Percentiles rank a stretch among this genome's conserved stretches.
phyloP scores from a whole-genome alignment of 371 early-diverging fungal species.

The Haplosporangium sp. region DNA sequence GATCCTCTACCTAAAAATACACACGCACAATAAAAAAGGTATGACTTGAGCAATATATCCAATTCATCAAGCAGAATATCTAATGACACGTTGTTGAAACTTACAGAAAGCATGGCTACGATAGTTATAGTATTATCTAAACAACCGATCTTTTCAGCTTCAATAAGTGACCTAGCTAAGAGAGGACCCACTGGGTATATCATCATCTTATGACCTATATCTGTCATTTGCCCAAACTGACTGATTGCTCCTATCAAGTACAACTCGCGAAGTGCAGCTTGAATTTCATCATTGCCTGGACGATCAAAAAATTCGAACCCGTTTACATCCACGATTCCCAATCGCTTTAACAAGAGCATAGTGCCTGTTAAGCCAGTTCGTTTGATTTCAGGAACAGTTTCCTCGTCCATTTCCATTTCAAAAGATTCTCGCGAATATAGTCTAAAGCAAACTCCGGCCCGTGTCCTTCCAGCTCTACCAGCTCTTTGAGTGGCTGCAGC shows the following conservation, averaged over 20 bases:
- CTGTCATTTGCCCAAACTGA: conserved; percentile 88
- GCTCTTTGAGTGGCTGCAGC: conserved; percentile 97
- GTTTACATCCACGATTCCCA: conserved; percentile 93
- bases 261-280: conserved; percentile 86
- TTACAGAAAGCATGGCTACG: conserved; percentile 78
- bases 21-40: conserved; percentile 33
- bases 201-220: conserved; percentile 94
- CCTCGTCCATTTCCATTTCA: conserved; percentile 86
- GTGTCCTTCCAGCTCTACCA: conserved; percentile 94
- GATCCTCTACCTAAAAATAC: conserved; percentile 84
- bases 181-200: conserved; percentile 96
- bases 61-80: background rate
- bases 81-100: background rate
- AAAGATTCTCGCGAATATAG: conserved; percentile 93
- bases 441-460: conserved; percentile 95
- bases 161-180: conserved; percentile 89
- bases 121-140: conserved; percentile 71
- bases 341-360: conserved; percentile 89
- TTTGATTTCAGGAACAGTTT: conserved; percentile 96
- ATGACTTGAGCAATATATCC: background rate
- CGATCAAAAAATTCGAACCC: conserved; percentile 98
- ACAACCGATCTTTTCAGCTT: conserved; percentile 60
- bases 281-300: conserved; percentile 75
- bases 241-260: conserved; percentile 97
- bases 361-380: conserved; percentile 91